phyloP scores from a whole-genome alignment of 805 yeast genomes.

The Schizosaccharomyces cryophilus region DNA sequence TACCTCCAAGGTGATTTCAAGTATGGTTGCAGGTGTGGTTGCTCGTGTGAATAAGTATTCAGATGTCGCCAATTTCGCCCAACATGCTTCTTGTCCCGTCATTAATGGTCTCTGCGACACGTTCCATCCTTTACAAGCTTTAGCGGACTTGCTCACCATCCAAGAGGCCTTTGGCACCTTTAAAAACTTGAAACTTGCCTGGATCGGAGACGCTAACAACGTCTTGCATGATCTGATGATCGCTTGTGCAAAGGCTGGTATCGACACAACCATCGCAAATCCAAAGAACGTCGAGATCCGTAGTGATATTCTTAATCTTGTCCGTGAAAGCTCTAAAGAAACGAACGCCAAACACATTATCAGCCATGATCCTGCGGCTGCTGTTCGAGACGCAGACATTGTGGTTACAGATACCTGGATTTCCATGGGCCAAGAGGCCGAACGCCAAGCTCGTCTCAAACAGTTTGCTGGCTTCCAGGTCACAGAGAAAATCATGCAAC shows the following conservation, averaged over 20 bases:
- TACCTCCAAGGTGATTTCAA: constrained; percentile 67
- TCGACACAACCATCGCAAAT: constrained; percentile 59
- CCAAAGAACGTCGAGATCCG: constrained; percentile 53
- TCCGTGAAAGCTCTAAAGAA: constrained; percentile 24
- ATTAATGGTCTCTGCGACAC: constrained; percentile 82
- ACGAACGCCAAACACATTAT: constrained; percentile 25
- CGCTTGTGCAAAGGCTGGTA: constrained; percentile 67
- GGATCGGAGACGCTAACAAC: constrained; percentile 95
- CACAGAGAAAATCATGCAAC: constrained; percentile 32
- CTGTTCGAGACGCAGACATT: constrained; percentile 51
- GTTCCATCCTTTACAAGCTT: constrained; percentile 87
- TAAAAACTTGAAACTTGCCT: constrained; percentile 45
- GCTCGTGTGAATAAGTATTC: constrained; percentile 81
- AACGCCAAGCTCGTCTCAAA: constrained; percentile 41
- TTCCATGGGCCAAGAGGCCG: constrained; percentile 91
- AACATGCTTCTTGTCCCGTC: constrained; percentile 69
- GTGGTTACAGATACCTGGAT: constrained; percentile 92
- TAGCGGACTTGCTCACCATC: constrained; percentile 71
- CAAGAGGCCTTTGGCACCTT: constrained; percentile 36
- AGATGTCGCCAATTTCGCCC: constrained; percentile 54
- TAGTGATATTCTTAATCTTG: constrained; percentile 26
- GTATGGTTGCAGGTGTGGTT: constrained; percentile 90
- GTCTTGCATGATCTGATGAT: constrained; percentile 82
- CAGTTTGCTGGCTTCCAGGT: constrained; percentile 79
- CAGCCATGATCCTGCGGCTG: constrained; percentile 49